phyloP scores from a whole-genome alignment of 345 rosid species.

The Moricandia arvensis region DNA sequence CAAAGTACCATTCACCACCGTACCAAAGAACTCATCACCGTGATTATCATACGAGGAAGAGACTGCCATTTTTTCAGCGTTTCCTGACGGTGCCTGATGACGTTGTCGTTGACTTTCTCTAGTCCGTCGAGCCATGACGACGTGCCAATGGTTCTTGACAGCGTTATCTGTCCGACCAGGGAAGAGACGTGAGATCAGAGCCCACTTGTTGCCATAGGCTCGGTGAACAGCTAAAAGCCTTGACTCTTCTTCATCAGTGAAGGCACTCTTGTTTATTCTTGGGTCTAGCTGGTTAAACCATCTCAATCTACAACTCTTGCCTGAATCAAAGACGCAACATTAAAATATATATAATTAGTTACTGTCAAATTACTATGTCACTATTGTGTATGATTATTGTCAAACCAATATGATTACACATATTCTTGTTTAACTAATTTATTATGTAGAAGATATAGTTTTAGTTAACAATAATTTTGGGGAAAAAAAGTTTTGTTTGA shows the following conservation, averaged over 20 bases:
- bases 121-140: conserved; percentile 87
- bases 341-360: background rate
- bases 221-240: conserved; percentile 82
- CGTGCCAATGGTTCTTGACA: conserved; percentile 98
- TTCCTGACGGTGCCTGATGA: conserved; percentile 1
- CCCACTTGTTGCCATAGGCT: conserved; percentile 96
- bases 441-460: background rate
- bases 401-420: background rate
- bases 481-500: background rate
- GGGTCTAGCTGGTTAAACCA: conserved; percentile 99
- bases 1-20: conserved; percentile 5
- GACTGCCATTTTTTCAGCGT: conserved; percentile 11
- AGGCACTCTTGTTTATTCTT: conserved; percentile 79
- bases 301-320: conserved; percentile 95
- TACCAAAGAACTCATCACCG: conserved; percentile 12
- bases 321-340: conserved; percentile 39
- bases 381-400: background rate
- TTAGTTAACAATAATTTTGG: background rate
- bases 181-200: conserved; percentile 91
- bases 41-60: conserved; percentile 24
- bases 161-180: conserved; percentile 98
- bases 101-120: conserved; percentile 49
- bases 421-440: background rate
- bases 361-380: background rate
- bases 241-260: conserved; percentile 89